A percentile compares a stretch with the other conserved stretches of the same genome.
These are phyloP conservation scores for Lodderomyces margitis DNA, from an alignment of 1,139 yeast species.

Conservation along the genomic window DNA sequence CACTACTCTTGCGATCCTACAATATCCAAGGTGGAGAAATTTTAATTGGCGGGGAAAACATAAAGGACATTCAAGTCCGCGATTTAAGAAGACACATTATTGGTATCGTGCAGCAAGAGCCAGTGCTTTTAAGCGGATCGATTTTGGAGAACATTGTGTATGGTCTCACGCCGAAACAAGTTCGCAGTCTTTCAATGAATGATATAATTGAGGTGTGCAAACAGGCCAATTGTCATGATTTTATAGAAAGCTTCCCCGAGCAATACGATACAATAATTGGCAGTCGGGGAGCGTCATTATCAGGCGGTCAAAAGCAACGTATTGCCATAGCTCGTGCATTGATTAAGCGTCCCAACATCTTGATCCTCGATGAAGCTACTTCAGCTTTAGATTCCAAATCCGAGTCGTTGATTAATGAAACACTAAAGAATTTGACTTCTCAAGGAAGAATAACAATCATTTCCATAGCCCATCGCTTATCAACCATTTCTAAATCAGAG, in stretches of 20 bases:
- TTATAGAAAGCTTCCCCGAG: conserved; percentile 49
- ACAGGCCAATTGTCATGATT: conserved; percentile 58
- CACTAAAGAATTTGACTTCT: conserved; percentile 50
- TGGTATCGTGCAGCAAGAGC: conserved; percentile 90
- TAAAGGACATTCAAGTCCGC: conserved; percentile 63
- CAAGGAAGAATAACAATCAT: conserved; percentile 76
- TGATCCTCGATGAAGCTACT: conserved; percentile 75
- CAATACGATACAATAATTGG: conserved; percentile 55
- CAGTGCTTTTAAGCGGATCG: conserved; percentile 75
- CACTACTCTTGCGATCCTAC: conserved; percentile 70
- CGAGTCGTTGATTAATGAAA: conserved; percentile 64
- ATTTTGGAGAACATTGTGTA: conserved; percentile 77
- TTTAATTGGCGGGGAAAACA: conserved; percentile 62
- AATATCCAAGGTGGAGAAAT: conserved; percentile 56
- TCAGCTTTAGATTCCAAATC: conserved; percentile 76
- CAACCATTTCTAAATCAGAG: conserved; percentile 62
- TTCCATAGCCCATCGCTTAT: conserved; percentile 88
- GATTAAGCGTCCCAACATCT: conserved; percentile 58
- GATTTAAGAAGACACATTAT: conserved; percentile 66
- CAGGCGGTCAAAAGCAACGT: conserved; percentile 91
- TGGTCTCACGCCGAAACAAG: conserved; percentile 60
- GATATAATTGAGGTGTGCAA: conserved; percentile 43
- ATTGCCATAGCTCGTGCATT: conserved; percentile 85
- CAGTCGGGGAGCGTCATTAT: conserved; percentile 55
- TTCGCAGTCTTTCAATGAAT: conserved; percentile 37